These are phyloP conservation scores for Termitomyces sp. DNA, from an alignment of 768 basidiomycete species.

Conservation along the genomic window DNA sequence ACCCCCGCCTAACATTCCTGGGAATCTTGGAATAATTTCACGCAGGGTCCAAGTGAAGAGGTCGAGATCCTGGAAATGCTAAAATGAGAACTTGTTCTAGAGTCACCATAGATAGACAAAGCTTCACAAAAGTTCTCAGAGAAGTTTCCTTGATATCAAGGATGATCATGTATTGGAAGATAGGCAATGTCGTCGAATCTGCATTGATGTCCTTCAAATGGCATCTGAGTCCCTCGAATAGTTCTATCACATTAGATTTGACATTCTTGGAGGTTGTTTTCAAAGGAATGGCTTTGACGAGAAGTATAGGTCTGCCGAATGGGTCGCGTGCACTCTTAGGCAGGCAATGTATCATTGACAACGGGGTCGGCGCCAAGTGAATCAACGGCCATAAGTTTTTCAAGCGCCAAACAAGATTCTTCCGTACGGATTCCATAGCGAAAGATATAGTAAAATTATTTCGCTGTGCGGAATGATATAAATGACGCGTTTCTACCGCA, in stretches of 20 bases:
- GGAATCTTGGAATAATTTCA: conserved; percentile 68
- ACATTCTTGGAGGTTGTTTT: conserved; percentile 33
- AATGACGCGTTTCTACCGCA: conserved; percentile 11
- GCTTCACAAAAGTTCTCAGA: conserved; percentile 50
- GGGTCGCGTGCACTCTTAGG: conserved; percentile 54
- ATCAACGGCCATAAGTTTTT: conserved; percentile 37
- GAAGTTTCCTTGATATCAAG: conserved; percentile 61
- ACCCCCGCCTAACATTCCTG: conserved; percentile 78
- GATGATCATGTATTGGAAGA: conserved; percentile 65
- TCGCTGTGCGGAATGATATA: conserved; percentile 38
- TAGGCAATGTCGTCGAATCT: conserved; percentile 26
- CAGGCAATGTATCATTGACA: conserved; percentile 45
- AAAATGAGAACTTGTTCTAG: conserved; percentile 10
- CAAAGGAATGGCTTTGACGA: conserved; percentile 46
- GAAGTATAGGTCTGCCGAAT: conserved; percentile 61
- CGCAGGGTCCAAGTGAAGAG: conserved; percentile 61
- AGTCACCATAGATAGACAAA: conserved; percentile 6
- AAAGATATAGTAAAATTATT: conserved; percentile 65
- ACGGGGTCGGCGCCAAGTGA: conserved; percentile 25
- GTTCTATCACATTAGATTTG: conserved; percentile 42
- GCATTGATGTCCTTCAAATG: conserved; percentile 52
- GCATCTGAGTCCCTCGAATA: conserved; percentile 55
- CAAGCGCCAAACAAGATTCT: conserved; percentile 57
- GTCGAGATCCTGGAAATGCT: conserved; percentile 47
- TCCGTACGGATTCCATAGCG: conserved; percentile 54